These are phyloP conservation scores for Geoglossum cookeanum DNA, from an alignment of 2,329 filamentous ascomycete species.

Conservation along the genomic window DNA sequence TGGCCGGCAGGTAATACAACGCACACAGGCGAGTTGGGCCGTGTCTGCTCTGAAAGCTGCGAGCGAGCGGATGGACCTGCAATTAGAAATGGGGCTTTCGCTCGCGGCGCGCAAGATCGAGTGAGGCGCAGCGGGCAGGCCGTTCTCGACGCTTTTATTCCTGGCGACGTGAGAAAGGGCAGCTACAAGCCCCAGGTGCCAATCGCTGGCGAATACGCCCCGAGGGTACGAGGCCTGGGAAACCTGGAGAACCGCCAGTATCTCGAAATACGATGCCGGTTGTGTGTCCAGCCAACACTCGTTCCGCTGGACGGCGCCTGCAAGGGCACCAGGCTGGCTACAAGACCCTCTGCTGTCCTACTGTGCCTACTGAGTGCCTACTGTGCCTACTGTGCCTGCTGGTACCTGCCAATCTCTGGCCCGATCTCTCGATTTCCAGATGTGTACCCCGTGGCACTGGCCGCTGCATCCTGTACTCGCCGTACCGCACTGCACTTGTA, in stretches of 20 bases:
- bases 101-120: not conserved
- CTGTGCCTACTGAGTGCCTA: too few relatives aligned
- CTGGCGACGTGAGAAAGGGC: not conserved
- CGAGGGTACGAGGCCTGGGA: not conserved
- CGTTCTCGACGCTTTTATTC: not conserved
- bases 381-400: too few relatives aligned
- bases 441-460: too few relatives aligned
- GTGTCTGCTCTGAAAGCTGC: not conserved
- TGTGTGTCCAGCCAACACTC: not conserved
- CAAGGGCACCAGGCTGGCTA: too few relatives aligned
- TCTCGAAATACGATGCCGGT: not conserved
- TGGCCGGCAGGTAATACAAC: not conserved
- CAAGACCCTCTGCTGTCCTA: too few relatives aligned
- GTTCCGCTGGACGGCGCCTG: not conserved
- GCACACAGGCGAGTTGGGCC: not conserved
- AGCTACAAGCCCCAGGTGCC: not conserved
- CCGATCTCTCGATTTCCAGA: too few relatives aligned
- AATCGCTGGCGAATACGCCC: not conserved
- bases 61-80: not conserved
- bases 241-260: not conserved
- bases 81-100: constrained; percentile 1
- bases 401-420: too few relatives aligned
- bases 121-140: not conserved
- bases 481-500: not conserved
- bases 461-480: not conserved